These are phyloP conservation scores for Colletotrichum kahawae DNA, from an alignment of 2,329 filamentous ascomycete species.

Conservation along the genomic window DNA sequence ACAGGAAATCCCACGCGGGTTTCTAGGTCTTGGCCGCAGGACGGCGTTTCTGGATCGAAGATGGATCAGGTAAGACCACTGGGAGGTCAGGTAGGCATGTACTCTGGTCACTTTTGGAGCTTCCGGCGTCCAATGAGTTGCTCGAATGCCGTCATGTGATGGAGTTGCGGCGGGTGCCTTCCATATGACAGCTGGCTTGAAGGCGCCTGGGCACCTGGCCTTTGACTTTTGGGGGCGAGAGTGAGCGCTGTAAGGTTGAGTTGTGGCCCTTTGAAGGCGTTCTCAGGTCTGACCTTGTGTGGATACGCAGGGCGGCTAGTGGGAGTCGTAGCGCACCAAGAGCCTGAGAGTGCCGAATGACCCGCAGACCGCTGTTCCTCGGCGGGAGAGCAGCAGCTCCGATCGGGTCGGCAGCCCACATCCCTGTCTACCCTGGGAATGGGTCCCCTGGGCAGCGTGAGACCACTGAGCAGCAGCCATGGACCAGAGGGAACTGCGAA, in stretches of 20 bases:
- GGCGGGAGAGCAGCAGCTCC: not conserved
- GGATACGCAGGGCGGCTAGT: not conserved
- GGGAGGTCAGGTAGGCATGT: not conserved
- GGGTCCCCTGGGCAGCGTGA: slow-evolving; percentile 5
- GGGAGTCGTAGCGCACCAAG: not conserved
- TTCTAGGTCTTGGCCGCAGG: not conserved
- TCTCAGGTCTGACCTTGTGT: not conserved
- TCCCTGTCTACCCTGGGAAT: slow-evolving; percentile 12
- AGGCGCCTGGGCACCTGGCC: not conserved
- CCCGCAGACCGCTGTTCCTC: slow-evolving; percentile 9
- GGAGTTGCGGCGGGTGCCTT: not conserved
- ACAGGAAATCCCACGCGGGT: not conserved
- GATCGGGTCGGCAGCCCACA: not conserved
- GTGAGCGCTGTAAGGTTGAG: not conserved
- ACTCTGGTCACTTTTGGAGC: slow-evolving; percentile 4
- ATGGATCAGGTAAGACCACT: not conserved
- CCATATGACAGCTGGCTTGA: slow-evolving; percentile 17
- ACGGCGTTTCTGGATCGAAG: not conserved
- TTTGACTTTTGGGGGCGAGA: not conserved
- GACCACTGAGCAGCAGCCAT: not conserved
- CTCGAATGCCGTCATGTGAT: slow-evolving; percentile 16
- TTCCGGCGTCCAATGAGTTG: slow-evolving; percentile 7
- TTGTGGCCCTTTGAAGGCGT: not conserved
- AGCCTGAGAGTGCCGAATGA: slow-evolving; percentile 6
- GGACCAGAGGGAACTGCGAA: too few relatives aligned